Percentiles rank a stretch among this genome's conserved stretches.
Evolutionary conservation across 768 basidiomycete genomes (phyloP).

Genomic region (Rhizopogon salebrosus): DNA sequence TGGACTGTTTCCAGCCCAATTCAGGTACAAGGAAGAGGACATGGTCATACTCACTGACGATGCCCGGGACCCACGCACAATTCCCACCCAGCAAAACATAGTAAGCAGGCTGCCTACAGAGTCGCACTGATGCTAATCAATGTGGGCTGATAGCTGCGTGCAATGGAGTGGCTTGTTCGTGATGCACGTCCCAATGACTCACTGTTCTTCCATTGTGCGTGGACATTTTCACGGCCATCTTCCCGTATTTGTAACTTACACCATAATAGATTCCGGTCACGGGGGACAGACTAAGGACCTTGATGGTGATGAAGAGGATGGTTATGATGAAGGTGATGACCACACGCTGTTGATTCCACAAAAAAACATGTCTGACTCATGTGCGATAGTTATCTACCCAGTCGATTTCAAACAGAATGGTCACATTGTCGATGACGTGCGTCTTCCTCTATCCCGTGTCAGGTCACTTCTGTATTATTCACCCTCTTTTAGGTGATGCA

Average conservation of each 20-base stretch:
- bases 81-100: constrained; percentile 81
- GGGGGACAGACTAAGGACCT: constrained; percentile 85
- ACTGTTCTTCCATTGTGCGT: constrained; percentile 73
- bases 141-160: constrained; percentile 44
- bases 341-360: not conserved
- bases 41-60: constrained; percentile 88
- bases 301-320: constrained; percentile 83
- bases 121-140: not conserved
- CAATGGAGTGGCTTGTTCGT: constrained; percentile 90
- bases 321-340: constrained; percentile 69
- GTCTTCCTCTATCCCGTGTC: constrained; percentile 17
- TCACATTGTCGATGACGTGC: constrained; percentile 86
- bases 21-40: constrained; percentile 68
- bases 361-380: not conserved
- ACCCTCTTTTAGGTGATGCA: constrained; percentile 54
- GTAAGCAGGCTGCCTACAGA: constrained; percentile 29
- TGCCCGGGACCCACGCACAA: constrained; percentile 48
- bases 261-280: constrained; percentile 77
- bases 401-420: constrained; percentile 61
- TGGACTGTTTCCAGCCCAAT: constrained; percentile 37
- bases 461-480: constrained; percentile 2
- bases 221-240: not conserved
- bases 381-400: constrained; percentile 74
- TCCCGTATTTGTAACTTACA: not conserved
- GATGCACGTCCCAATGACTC: constrained; percentile 80